Evolutionary conservation across 441 rosid genomes (phyloP), one percentile per base, ranked within the genome.

Genomic region (Eutrema salsugineum): DNA sequence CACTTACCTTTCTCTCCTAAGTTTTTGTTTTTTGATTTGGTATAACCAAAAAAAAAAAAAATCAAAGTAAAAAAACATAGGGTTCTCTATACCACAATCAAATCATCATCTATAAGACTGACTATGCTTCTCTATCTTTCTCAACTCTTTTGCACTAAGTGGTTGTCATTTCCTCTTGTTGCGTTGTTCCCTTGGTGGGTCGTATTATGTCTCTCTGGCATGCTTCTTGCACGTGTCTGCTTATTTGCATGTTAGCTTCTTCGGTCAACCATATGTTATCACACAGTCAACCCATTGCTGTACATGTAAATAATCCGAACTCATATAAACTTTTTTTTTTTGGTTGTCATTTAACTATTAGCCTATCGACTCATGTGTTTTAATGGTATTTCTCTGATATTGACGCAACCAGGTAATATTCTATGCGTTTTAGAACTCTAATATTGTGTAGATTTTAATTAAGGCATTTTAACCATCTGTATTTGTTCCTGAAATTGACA

Each of bases 151-250:
- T 50, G 43, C 42, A 15, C 58, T 47, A 63, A 62, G 39, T 61
- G 54, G 16, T 68, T 72, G 84, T 83, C 87, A 85, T 75, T 57
- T 39, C 82, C 66, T 66, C 56, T 68, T 63, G 66, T 77, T 60
- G 73, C 57, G 27, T 75, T 83, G 82, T 80, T 76, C 70, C 76
- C 48, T 60, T 51, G 74, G 82, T 82, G 91, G 85, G 88, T 74
- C 68, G 62, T 59, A 50, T 50, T 67, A 11, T 66, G 68, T 74
- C 49, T 70, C 50, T 54, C 48, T 3, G 79, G 42, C 58, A 48
- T 51, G 57, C 68, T 49, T 48, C 79, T 71, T 79, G 66, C 76
- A 77, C 86, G 89, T 85, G 86, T 83, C 79, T 70, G 65, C 63
- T 66, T 70, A 48, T 7, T 55, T 72, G 64, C 79, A 69, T 69